Evolutionary conservation across 2,329 filamentous ascomycete genomes (phyloP).

Genomic region (Pseudogymnoascus sp.): DNA sequence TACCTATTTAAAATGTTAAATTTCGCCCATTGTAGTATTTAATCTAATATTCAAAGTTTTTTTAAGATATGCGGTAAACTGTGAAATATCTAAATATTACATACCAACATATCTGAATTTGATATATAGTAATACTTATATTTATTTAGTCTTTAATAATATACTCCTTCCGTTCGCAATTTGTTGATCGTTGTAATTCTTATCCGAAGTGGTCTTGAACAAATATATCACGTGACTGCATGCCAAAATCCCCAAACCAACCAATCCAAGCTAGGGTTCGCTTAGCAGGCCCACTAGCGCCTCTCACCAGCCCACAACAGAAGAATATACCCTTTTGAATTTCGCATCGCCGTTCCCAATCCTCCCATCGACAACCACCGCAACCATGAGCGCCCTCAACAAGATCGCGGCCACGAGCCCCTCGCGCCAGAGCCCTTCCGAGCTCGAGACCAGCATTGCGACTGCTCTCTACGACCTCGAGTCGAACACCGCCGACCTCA

Average conservation of each 20-base stretch:
- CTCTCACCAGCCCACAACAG: slow-evolving; percentile 1
- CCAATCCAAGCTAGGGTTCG: background rate
- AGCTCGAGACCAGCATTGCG: slow-evolving; percentile 96
- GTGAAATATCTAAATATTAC: background rate
- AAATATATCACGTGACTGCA: background rate
- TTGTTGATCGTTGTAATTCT: background rate
- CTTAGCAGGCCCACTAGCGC: background rate
- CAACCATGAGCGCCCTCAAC: slow-evolving; percentile 71
- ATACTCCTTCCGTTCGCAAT: background rate
- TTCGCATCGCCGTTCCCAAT: slow-evolving; percentile 1
- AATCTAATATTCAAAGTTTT: background rate
- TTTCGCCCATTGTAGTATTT: background rate
- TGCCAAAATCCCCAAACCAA: background rate
- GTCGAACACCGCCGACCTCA: slow-evolving; percentile 98
- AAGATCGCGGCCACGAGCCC: slow-evolving; percentile 98
- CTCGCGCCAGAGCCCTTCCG: slow-evolving; percentile 89
- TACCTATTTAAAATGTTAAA: background rate
- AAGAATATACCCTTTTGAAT: background rate
- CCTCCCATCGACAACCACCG: slow-evolving; percentile 25
- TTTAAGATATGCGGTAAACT: background rate
- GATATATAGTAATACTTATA: background rate
- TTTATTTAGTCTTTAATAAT: background rate
- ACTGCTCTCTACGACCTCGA: slow-evolving; percentile 97
- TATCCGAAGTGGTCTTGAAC: background rate
- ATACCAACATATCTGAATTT: background rate